These are phyloP conservation scores for Daedaleopsis nitida DNA, from an alignment of 768 basidiomycete genomes.

Conservation along the genomic window DNA sequence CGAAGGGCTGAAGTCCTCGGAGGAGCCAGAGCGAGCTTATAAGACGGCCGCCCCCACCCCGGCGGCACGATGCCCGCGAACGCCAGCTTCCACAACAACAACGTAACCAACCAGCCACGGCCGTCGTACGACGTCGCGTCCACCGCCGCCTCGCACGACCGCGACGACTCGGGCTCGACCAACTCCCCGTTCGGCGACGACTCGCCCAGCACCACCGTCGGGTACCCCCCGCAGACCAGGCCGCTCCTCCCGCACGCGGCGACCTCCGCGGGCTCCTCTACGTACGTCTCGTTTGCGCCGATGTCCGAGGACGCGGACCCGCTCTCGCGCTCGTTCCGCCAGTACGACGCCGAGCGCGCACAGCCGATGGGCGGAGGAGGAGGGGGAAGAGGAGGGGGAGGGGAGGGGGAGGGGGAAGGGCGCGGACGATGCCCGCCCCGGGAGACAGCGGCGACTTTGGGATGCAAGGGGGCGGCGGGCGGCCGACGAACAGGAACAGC, in stretches of 20 bases:
- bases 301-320: conserved; percentile 2
- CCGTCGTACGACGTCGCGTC: background rate
- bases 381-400: background rate
- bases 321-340: conserved; percentile 17
- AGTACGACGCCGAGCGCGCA: conserved; percentile 27
- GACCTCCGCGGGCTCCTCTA: background rate
- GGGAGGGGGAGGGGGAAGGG: background rate
- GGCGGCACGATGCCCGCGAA: too few species aligned
- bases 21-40: background rate
- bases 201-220: conserved; percentile 8
- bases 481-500: conserved; percentile 4
- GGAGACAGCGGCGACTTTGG: conserved; percentile 10
- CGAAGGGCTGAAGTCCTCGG: too few species aligned
- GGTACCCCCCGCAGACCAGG: conserved; percentile 4
- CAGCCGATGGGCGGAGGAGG: conserved; percentile 7
- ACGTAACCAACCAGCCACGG: background rate
- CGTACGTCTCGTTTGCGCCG: background rate
- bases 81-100: background rate
- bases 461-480: background rate
- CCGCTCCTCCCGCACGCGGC: background rate
- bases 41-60: too few species aligned
- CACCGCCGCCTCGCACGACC: background rate
- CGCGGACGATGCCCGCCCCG: conserved; percentile 3
- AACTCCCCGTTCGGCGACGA: conserved; percentile 15
- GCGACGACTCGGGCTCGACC: conserved; percentile 3